These are phyloP conservation scores for Avena eriantha DNA, from an alignment of 176 grass and related monocot species.

Conservation along the genomic window DNA sequence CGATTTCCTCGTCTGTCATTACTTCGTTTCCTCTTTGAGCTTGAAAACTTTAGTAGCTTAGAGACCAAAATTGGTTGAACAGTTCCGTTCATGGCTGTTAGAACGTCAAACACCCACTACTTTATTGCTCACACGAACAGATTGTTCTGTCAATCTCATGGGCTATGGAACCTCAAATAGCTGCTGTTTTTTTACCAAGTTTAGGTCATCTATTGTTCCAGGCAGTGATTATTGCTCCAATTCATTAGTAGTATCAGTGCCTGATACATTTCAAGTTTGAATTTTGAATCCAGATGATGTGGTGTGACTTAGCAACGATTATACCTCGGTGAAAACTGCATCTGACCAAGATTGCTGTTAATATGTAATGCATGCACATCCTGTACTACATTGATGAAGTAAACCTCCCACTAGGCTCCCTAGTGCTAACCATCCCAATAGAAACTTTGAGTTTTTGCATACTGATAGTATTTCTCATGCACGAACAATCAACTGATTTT, in stretches of 20 bases:
- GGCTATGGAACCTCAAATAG: background rate
- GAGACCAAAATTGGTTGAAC: background rate
- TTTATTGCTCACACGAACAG: background rate
- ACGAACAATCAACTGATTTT: background rate
- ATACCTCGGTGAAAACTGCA: background rate
- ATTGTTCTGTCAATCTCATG: background rate
- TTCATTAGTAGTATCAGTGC: background rate
- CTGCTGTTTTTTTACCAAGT: too few species aligned
- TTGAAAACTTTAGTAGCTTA: background rate
- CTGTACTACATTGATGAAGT: background rate
- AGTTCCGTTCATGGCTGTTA: background rate
- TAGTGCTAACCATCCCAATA: background rate
- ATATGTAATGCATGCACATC: background rate
- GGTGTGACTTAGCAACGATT: background rate
- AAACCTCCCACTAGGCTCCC: background rate
- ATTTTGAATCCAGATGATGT: conserved; percentile 12
- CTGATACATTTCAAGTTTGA: background rate
- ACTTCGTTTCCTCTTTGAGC: background rate
- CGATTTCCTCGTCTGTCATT: background rate
- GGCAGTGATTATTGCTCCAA: background rate
- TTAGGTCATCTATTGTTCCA: background rate
- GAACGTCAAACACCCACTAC: too few species aligned
- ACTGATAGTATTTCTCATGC: too few species aligned
- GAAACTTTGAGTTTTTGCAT: too few species aligned
- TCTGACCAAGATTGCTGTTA: background rate